These are phyloP conservation scores for Cardiospermum halicacabum DNA, from an alignment of 345 rosid species.

Conservation along the genomic window DNA sequence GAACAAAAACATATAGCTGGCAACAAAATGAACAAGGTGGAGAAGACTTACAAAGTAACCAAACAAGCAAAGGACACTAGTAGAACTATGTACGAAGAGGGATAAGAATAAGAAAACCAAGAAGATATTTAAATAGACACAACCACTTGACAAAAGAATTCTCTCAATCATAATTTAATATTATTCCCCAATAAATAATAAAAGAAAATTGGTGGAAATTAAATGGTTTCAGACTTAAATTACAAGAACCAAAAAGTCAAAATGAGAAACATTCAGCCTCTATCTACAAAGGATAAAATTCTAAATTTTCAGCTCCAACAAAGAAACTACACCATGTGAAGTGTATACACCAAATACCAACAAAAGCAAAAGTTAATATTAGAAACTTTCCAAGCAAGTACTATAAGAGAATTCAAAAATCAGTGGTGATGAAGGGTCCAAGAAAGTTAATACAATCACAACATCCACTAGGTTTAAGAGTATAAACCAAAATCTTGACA, in stretches of 20 bases:
- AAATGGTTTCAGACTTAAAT: not conserved
- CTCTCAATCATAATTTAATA: not conserved
- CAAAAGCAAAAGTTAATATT: not conserved
- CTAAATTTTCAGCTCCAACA: not conserved
- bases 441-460: not conserved
- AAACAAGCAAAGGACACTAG: not conserved
- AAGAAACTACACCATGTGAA: not conserved
- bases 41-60: constrained; percentile 13
- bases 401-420: not conserved
- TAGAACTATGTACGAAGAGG: not conserved
- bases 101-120: not conserved
- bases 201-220: not conserved
- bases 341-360: not conserved
- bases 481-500: not conserved
- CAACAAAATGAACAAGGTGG: constrained; percentile 4
- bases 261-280: not conserved
- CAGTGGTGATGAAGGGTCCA: not conserved
- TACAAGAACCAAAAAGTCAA: not conserved
- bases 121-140: not conserved
- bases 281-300: not conserved
- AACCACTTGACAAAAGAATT: constrained; percentile 2
- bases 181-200: not conserved
- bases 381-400: not conserved
- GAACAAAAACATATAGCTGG: not conserved
- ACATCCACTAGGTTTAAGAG: not conserved